Conservation (phyloP, 2,329 filamentous ascomycete genomes). For the Epichloe baconii region DNA sequence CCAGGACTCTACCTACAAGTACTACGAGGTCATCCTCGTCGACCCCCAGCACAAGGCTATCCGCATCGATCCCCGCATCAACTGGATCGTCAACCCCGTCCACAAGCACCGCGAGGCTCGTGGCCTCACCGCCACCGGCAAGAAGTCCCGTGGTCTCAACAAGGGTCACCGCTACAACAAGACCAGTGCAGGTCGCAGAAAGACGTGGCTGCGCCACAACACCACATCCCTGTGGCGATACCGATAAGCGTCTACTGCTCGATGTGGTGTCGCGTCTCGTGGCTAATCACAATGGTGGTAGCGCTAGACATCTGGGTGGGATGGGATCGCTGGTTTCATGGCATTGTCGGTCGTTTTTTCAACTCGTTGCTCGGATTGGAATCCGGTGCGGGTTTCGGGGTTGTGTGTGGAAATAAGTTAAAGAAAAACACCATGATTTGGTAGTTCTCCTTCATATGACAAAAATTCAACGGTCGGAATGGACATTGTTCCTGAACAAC, state of each 20-base stretch:
- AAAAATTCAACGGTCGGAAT: constrained; percentile 18
- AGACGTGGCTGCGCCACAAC: constrained; percentile 99
- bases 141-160: constrained; percentile 99
- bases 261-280: background rate
- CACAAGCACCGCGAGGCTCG: constrained; percentile 99
- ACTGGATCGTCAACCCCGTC: constrained; percentile 99
- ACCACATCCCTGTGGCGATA: constrained; percentile 98
- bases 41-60: constrained; percentile 99
- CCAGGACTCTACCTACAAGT: constrained; percentile 99
- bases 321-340: constrained; percentile 4
- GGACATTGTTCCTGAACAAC: constrained; percentile 15
- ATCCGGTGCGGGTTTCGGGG: constrained; percentile 1
- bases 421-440: constrained; percentile 4
- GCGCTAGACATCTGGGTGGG: background rate
- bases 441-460: constrained; percentile 2
- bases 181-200: constrained; percentile 90
- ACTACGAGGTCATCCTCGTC: constrained; percentile 99
- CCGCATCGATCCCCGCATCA: constrained; percentile 97
- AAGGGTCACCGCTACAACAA: constrained; percentile 99
- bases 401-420: background rate
- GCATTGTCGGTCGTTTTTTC: constrained; percentile 5
- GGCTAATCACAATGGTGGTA: background rate
- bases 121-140: constrained; percentile 95
- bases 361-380: constrained; percentile 5
- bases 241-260: constrained; percentile 46